A percentile compares a stretch with the other conserved stretches of the same genome.
Conservation (phyloP, 2,329 filamentous ascomycete species). For the Colletotrichum falcatum region DNA sequence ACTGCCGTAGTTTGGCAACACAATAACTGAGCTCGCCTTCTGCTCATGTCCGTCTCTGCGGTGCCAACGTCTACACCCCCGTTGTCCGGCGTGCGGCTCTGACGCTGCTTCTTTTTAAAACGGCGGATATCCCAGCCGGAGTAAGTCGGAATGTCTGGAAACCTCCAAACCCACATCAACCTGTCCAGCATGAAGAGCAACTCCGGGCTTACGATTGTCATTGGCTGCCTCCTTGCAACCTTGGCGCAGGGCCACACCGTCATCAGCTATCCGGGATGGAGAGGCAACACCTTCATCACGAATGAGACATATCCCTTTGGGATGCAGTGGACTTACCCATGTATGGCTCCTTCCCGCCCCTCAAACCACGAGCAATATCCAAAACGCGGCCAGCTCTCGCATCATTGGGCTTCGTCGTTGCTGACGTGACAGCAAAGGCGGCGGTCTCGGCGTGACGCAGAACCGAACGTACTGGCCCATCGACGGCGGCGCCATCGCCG, state of each 20-base stretch:
- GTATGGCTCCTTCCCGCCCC: conserved; percentile 56
- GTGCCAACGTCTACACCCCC: not conserved
- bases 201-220: not conserved
- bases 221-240: not conserved
- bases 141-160: not conserved
- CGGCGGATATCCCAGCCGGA: not conserved
- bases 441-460: conserved; percentile 72
- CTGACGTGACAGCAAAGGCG: conserved; percentile 61
- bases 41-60: not conserved
- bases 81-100: not conserved
- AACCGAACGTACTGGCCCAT: conserved; percentile 80
- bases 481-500: conserved; percentile 71
- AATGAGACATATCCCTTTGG: conserved; percentile 74
- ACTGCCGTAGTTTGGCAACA: not conserved
- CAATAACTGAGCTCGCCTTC: not conserved
- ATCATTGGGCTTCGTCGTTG: too few species aligned
- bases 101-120: not conserved
- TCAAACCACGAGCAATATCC: too few species aligned
- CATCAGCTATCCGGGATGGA: conserved; percentile 73
- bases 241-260: conserved; percentile 59
- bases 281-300: conserved; percentile 72
- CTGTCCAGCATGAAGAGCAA: not conserved
- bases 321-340: conserved; percentile 79
- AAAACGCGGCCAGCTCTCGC: too few species aligned
- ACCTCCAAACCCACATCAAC: not conserved